A percentile compares a stretch with the other conserved stretches of the same genome.
phyloP scores from a whole-genome alignment of 352 stramenopile species.

The Peronospora belbahrii region DNA sequence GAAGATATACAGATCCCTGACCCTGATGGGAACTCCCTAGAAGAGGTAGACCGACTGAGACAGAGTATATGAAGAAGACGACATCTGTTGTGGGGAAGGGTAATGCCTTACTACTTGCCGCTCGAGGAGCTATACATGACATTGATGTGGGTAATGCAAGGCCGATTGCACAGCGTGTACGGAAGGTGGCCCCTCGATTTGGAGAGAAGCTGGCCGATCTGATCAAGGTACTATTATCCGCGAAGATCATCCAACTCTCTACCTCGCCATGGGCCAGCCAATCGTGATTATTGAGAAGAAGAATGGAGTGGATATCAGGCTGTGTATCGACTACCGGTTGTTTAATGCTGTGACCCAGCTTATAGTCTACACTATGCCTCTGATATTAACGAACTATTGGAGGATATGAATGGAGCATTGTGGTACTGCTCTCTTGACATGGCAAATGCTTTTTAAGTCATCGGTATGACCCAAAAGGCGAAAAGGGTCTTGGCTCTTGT shows the following conservation, averaged over 20 bases:
- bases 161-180: too few species aligned
- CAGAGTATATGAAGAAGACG: too few species aligned
- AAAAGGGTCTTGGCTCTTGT: neutral
- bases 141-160: neutral
- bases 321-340: slow-evolving; percentile 3
- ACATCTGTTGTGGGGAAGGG: neutral
- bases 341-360: neutral
- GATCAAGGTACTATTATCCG: slow-evolving; percentile 3
- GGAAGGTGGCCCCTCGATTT: neutral
- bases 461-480: neutral
- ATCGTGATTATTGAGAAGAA: slow-evolving; percentile 1
- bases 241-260: neutral
- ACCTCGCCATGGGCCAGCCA: neutral
- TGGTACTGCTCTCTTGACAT: neutral
- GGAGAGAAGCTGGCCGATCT: neutral
- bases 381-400: slow-evolving; percentile 13
- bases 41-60: too few species aligned
- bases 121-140: neutral
- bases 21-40: too few species aligned
- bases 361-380: slow-evolving; percentile 1
- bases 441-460: neutral
- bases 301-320: neutral
- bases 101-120: neutral
- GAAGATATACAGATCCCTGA: too few species aligned
- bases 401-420: slow-evolving; percentile 1